Evolutionary conservation across 805 yeast species (phyloP).

Genomic region (Metschnikowia sp.): DNA sequence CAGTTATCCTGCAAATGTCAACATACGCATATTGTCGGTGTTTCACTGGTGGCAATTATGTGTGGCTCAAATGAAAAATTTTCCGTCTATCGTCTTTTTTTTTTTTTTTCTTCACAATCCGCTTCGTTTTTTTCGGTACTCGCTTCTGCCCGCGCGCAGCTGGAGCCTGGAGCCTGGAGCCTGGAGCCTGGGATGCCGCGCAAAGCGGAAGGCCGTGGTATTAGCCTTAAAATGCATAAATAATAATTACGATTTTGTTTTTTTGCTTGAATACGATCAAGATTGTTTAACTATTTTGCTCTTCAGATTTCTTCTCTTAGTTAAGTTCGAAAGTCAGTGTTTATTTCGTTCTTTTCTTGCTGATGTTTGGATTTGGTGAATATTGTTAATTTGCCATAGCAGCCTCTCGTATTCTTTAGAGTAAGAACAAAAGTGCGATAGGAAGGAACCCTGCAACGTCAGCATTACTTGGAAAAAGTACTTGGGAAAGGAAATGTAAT

Average conservation of each 20-base stretch:
- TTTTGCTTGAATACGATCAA: too few relatives aligned
- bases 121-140: constrained; percentile 1
- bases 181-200: background rate
- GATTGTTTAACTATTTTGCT: too few relatives aligned
- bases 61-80: constrained; percentile 6
- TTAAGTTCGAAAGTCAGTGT: too few relatives aligned
- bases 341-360: too few relatives aligned
- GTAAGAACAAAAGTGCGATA: too few relatives aligned
- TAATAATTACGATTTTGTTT: background rate
- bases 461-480: too few relatives aligned
- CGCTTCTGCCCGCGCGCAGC: constrained; percentile 2
- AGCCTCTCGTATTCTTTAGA: too few relatives aligned
- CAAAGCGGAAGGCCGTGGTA: background rate
- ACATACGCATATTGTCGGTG: constrained; percentile 11
- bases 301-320: too few relatives aligned
- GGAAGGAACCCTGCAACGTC: too few relatives aligned
- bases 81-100: constrained; percentile 2
- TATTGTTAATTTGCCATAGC: too few relatives aligned
- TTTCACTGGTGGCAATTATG: constrained; percentile 4
- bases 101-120: background rate
- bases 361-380: too few relatives aligned
- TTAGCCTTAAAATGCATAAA: background rate
- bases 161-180: background rate
- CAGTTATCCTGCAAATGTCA: background rate
- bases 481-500: too few relatives aligned